Base-by-base conservation (phyloP, 176 grass and related monocot species). In the Chrysopogon serrulatus region DNA sequence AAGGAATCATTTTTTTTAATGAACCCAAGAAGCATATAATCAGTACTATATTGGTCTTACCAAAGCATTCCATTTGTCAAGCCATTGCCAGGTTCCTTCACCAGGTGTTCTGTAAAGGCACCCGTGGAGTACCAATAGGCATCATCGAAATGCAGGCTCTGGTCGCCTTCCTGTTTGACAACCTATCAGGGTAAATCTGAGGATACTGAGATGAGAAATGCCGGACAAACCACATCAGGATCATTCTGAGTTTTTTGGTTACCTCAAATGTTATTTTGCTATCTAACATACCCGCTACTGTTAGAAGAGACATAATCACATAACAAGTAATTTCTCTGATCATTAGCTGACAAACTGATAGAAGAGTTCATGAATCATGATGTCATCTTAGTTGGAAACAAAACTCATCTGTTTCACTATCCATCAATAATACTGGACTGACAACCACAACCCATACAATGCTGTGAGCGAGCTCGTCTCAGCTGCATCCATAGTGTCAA, bases 61-160 rank as follows among this genome's bases (percentile, higher is more conserved):
- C 79, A 98, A 83, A 68, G 91, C 93, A 87, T 98, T 93, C 91
- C 88, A 95, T 73, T 92, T 73, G 43, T 95, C 93, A 69, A 98
- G 87, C 87, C 93, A 95, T 73, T 93, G 89, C 83, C 79, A 88
- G 28, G 85, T 90, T 87, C 93, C 93, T 84, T 95, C 90, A 69
- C 87, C 88, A 48, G 91, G 84, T 77, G 93, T 93, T 83, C 84
- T 85, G 74, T 95, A 98, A n/a, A 61, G 89, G 87, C 41, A 98
- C 93, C 23, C 87, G 86, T 54, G 95, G 95, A 81, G 85, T 89
- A 36, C 90, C 90, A n/a, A 93, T 68, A 40, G 91, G 73, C 95
- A 98, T 98, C 92, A 93, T 94, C 14, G 79, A 95, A 79, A 93
- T 89, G 5, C 60, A 41, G 47, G 66, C 93, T 72, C 83, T 72